Conservation (phyloP, 257 asterid genomes). For the Ocimum tenuiflorum region DNA sequence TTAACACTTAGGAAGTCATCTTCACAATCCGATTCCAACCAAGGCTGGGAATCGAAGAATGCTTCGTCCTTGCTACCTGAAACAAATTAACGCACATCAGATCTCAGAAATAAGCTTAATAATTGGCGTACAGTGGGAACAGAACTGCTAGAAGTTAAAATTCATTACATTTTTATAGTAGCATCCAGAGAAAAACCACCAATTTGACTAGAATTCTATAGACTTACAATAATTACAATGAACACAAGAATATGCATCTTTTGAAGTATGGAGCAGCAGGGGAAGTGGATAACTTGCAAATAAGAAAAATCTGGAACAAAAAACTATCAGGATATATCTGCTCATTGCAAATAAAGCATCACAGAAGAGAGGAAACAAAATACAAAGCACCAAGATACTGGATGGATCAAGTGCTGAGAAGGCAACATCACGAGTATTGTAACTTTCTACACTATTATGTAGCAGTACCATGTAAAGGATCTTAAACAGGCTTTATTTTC, state of each 20-base stretch:
- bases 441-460: background rate
- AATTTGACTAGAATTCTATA: background rate
- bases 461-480: background rate
- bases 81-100: slow-evolving; percentile 18
- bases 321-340: background rate
- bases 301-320: background rate
- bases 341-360: background rate
- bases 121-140: background rate
- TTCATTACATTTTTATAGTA: background rate
- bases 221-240: background rate
- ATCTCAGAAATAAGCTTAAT: background rate
- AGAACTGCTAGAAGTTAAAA: background rate
- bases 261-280: background rate
- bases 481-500: too few relatives aligned
- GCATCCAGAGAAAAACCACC: background rate
- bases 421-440: background rate
- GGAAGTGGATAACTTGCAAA: background rate
- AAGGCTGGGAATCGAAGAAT: slow-evolving; percentile 70
- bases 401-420: background rate
- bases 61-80: slow-evolving; percentile 80
- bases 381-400: background rate
- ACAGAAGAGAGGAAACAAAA: background rate
- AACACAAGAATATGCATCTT: background rate
- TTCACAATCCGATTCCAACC: slow-evolving; percentile 83
- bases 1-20: slow-evolving; percentile 77